A percentile compares a stretch with the other conserved stretches of the same genome.
These are phyloP conservation scores for Vitis riparia DNA, from an alignment of 164 flowering plant genomes.

Conservation along the genomic window DNA sequence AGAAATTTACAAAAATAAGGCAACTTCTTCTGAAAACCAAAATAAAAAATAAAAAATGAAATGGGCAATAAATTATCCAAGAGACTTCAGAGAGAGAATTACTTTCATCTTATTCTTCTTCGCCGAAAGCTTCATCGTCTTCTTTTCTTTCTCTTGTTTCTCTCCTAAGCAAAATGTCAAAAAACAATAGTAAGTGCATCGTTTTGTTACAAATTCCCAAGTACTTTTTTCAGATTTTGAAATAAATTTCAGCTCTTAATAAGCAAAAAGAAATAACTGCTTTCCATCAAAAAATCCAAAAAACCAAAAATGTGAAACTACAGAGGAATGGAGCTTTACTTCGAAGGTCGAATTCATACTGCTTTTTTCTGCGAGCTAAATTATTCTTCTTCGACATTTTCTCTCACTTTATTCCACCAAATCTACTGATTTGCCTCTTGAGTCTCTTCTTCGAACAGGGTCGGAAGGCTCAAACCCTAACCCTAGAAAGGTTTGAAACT, in stretches of 20 bases:
- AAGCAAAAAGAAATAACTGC: no score
- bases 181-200: not conserved
- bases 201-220: not conserved
- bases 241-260: no score
- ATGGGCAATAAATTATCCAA: not conserved
- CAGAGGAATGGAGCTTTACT: not conserved
- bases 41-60: not conserved
- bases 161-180: conserved; percentile 51
- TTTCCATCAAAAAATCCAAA: no score
- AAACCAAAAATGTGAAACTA: no score
- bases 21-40: not conserved
- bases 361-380: conserved; percentile 50
- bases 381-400: conserved; percentile 77
- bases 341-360: conserved; percentile 57
- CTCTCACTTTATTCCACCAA: no score
- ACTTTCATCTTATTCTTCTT: conserved; percentile 94
- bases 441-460: no score
- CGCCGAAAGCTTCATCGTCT: conserved; percentile 65
- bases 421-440: no score
- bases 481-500: not conserved
- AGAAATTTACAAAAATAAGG: not conserved
- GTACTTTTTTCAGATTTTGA: not conserved
- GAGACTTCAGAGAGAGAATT: conserved; percentile 1
- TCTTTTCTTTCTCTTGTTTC: conserved; percentile 71
- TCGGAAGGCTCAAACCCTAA: not conserved